Conservation (phyloP, 1,284 basidiomycete genomes). For the Omphalotus olearius region DNA sequence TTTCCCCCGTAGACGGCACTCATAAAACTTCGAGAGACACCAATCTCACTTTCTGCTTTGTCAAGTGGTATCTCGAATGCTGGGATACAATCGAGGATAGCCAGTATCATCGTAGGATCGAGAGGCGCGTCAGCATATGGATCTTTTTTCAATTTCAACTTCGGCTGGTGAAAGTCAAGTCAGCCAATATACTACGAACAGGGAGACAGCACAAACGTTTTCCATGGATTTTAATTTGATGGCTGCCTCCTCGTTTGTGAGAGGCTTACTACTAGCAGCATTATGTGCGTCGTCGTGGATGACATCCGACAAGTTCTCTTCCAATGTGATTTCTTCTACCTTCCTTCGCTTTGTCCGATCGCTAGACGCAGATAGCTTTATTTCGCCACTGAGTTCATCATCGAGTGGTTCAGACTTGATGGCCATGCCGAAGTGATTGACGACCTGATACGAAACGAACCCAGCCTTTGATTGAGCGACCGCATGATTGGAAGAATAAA, state of each 20-base stretch:
- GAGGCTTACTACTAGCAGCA: too few relatives aligned
- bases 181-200: too few relatives aligned
- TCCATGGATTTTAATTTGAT: too few relatives aligned
- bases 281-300: too few relatives aligned
- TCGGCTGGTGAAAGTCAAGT: background rate
- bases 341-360: background rate
- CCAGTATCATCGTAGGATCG: background rate
- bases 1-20: conserved; percentile 31
- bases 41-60: background rate
- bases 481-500: too few relatives aligned
- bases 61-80: conserved; percentile 15
- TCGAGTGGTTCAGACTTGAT: background rate
- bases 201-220: too few relatives aligned
- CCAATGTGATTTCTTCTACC: background rate
- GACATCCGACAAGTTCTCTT: background rate
- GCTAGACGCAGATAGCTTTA: too few relatives aligned
- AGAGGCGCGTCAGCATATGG: background rate
- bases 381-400: background rate
- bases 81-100: background rate
- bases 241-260: too few relatives aligned
- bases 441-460: too few relatives aligned
- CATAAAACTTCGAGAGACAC: conserved; percentile 27
- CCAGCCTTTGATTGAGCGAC: too few relatives aligned
- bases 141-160: conserved; percentile 12
- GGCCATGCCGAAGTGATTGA: too few relatives aligned